Percentiles rank a stretch among this genome's conserved stretches.
Conservation (phyloP, 1,139 yeast species). For the Diutina catenulata region DNA sequence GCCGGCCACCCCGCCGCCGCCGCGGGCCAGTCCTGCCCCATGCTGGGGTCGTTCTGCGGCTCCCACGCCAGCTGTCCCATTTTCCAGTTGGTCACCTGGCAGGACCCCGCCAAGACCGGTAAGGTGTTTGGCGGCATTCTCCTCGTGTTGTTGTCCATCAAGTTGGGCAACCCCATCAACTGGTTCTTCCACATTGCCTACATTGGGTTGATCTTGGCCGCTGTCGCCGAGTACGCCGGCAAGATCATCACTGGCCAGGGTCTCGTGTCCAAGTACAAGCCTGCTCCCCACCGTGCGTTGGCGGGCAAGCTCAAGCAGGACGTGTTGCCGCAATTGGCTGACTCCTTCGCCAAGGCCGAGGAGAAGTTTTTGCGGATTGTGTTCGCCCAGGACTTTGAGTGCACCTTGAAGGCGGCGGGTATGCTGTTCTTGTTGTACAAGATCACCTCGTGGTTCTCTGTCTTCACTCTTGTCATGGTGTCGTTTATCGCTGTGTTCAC, state of each 20-base stretch:
- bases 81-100: constrained; percentile 60
- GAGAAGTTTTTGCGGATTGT: constrained; percentile 43
- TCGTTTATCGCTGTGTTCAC: constrained; percentile 58
- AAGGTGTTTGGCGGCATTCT: constrained; percentile 61
- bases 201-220: constrained; percentile 41
- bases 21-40: too few species aligned
- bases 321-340: constrained; percentile 33
- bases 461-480: constrained; percentile 53
- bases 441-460: constrained; percentile 65
- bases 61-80: neutral
- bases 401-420: constrained; percentile 66
- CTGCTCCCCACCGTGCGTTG: constrained; percentile 29
- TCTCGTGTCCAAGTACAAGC: constrained; percentile 49
- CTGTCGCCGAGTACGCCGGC: constrained; percentile 60
- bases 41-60: neutral
- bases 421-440: constrained; percentile 52
- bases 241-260: constrained; percentile 61
- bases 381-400: constrained; percentile 55
- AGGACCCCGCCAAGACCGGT: constrained; percentile 68
- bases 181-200: constrained; percentile 58
- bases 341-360: constrained; percentile 31
- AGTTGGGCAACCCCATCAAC: constrained; percentile 34
- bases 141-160: constrained; percentile 46
- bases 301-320: constrained; percentile 29
- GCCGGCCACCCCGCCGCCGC: too few species aligned